phyloP scores from a whole-genome alignment of 2,329 filamentous ascomycete species.

The Clarireedia homoeocarpa region DNA sequence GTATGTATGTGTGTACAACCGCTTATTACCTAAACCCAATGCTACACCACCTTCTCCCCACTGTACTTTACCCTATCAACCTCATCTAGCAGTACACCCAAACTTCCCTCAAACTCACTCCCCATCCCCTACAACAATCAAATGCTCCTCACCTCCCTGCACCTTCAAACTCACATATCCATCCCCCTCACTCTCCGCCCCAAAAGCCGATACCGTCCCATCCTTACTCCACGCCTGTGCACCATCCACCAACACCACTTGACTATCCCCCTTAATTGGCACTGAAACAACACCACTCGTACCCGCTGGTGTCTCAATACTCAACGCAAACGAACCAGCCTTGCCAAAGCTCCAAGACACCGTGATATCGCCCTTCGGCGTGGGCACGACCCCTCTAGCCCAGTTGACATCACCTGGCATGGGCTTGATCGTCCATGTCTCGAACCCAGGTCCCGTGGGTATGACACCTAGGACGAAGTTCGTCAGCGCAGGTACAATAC shows the following conservation, averaged over 20 bases:
- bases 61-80: no score
- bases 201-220: background rate
- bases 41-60: no score
- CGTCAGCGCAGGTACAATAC: slow-evolving; percentile 39
- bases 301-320: slow-evolving; percentile 27
- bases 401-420: slow-evolving; percentile 32
- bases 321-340: slow-evolving; percentile 25
- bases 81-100: no score
- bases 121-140: background rate
- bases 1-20: no score
- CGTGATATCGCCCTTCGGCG: slow-evolving; percentile 32
- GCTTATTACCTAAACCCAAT: no score
- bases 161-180: slow-evolving; percentile 10
- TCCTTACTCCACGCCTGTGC: slow-evolving; percentile 4
- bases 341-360: slow-evolving; percentile 33
- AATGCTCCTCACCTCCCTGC: background rate
- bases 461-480: slow-evolving; percentile 40
- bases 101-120: background rate
- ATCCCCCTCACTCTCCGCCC: background rate
- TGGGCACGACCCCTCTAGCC: slow-evolving; percentile 38
- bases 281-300: slow-evolving; percentile 20
- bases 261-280: slow-evolving; percentile 10
- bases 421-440: slow-evolving; percentile 35
- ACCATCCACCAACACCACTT: slow-evolving; percentile 15
- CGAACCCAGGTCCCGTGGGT: slow-evolving; percentile 38